Base-by-base conservation (phyloP, 345 rosid genomes). In the Pelargonium nanum region DNA sequence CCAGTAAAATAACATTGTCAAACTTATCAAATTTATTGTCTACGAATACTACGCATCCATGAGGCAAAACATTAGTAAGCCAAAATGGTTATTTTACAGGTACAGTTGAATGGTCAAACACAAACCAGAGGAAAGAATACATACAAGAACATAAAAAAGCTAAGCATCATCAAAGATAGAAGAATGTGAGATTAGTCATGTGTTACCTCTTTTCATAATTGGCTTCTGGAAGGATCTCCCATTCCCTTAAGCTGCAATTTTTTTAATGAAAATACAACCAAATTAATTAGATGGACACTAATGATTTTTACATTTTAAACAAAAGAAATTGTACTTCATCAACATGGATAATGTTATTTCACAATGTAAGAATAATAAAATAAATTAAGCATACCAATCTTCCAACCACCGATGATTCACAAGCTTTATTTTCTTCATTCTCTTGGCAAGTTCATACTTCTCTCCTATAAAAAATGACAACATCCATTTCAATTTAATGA, bases 371-470 rank as follows among this genome's bases (percentile, higher is more conserved):
- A 57, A 24, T 17, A 63, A 19, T 30, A 59, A 68, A 0, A 34
- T 60, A 70, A 66, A 26, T 55, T 16, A 19, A 56, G 56, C 83
- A 61, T 77, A 90, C 99, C 99, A 81, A 63, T 86, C 92, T 65
- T 84, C 97, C 78, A 94, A 77, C 99, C 99, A 94, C 1, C 72
- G 83, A 63, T 90, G 99, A 56, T 90, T 90, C 34, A 90, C 84
- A 63, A 94, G 80, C 71, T 86, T 94, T 72, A 90, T 88, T 72
- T 16, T 84, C 77, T 77, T 79, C 57, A 84, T 70, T 75, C 75
- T 87, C 77, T 77, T 78, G 58, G 99, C 99, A 64, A 94, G 82
- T 71, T 87, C 95, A 64, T 87, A 94, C 81, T 94, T 94, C 71
- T 94, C 97, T 65, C 97, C 99, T 92, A 69, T 28, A 60, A 62